Percentiles rank a stretch among this genome's conserved stretches.
These are phyloP conservation scores for Trapa incisa DNA, from an alignment of 345 rosid genomes.

Conservation along the genomic window DNA sequence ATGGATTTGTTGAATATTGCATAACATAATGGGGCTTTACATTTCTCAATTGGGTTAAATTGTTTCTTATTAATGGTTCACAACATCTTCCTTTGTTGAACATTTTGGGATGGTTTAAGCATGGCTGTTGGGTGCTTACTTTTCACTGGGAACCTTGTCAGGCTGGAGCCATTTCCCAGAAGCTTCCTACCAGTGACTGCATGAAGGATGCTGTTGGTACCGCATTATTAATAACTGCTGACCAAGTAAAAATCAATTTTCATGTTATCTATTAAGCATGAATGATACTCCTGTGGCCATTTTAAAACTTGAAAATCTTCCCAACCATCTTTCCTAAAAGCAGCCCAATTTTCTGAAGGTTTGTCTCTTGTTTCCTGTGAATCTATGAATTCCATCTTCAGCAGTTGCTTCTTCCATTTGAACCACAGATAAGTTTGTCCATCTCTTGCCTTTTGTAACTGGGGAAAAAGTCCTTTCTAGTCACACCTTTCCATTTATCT, in stretches of 20 bases:
- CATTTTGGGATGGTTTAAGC: background rate
- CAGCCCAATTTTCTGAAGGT: background rate
- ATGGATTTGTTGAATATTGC: background rate
- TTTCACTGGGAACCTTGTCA: slow-evolving; percentile 33
- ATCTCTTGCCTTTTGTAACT: background rate
- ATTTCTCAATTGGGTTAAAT: background rate
- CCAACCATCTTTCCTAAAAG: background rate
- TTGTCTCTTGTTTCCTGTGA: background rate
- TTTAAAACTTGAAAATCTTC: background rate
- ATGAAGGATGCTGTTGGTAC: slow-evolving; percentile 36
- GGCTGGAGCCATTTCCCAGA: slow-evolving; percentile 68
- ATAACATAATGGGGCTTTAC: background rate
- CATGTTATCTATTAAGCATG: slow-evolving; percentile 1
- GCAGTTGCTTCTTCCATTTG: background rate
- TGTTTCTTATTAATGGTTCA: background rate
- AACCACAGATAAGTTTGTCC: background rate
- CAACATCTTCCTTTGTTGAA: background rate
- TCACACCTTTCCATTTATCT: background rate
- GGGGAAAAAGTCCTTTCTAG: background rate
- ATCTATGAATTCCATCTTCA: background rate
- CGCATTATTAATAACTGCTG: slow-evolving; percentile 55
- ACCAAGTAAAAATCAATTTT: slow-evolving; percentile 53
- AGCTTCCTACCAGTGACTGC: slow-evolving; percentile 34
- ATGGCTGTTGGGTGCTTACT: slow-evolving; percentile 14
- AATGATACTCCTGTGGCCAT: background rate